Evolutionary conservation across 495 filamentous ascomycete genomes (phyloP), one percentile per base, ranked within the genome.

Genomic region (Trichodelitschia bisporula): DNA sequence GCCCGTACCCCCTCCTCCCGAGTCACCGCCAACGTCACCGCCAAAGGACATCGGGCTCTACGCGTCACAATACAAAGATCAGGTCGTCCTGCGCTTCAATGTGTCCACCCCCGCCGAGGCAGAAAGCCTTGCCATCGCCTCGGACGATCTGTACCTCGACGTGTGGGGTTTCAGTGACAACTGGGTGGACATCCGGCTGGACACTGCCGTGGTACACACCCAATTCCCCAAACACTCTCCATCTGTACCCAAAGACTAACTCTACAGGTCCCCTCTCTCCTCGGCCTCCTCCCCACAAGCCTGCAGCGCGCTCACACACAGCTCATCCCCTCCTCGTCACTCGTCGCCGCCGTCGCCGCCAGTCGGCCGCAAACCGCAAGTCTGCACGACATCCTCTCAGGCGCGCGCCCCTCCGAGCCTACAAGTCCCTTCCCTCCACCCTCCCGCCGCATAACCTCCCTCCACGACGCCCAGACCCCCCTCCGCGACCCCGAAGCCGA

Each of bases 21-120:
- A 25, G 12, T 8, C 8, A 8, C 21, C 21, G 21, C 8, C 21
- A 12, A 8, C 8, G 21, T 8, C 21, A 12, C 8, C 21, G 8
- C 8, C 8, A 12, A 25, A 25, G 21, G 21, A 25, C 21, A 8
- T 25, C 21, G 21, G 8, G 21, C 21, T 8, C 18, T n/a, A n/a
- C n/a, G n/a, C n/a, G 12, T 59, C 65, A 18, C 62, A 67, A 35
- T 92, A 93, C 47, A 69, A 65, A 27, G 63, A 70, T 26, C 73
- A 92, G 46, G 58, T 92, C 11, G 84, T 97, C 10, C 54, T 93
- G 21, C 70, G 86, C 11, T 93, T 93, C 60, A 77, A 76, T 43
- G 51, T 91, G 34, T 68, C 59, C 33, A 66, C 64, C 27, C 42
- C 56, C 8, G 60, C 69, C 16, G 77, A 97, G 40, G 75, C 77